phyloP scores from a whole-genome alignment of 805 yeast genomes.

The Yarrowia sp. region DNA sequence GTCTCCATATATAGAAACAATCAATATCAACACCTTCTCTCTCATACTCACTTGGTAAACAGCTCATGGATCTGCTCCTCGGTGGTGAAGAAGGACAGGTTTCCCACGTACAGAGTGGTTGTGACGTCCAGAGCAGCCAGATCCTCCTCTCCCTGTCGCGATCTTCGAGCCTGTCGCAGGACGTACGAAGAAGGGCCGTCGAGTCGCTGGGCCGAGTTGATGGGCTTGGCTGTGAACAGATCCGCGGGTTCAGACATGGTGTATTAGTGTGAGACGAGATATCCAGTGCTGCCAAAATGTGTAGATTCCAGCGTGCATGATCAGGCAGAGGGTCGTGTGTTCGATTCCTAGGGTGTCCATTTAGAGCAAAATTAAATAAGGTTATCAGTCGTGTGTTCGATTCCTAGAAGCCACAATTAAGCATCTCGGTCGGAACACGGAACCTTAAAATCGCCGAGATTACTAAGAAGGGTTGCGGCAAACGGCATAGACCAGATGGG shows the following conservation, averaged over 20 bases:
- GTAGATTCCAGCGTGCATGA: slow-evolving; percentile 17
- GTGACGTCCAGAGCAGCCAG: slow-evolving; percentile 70
- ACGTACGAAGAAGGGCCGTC: slow-evolving; percentile 51
- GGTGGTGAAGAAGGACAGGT: slow-evolving; percentile 85
- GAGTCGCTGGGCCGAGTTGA: slow-evolving; percentile 51
- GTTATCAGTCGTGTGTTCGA: no score
- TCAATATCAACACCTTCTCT: no score
- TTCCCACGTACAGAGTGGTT: slow-evolving; percentile 88
- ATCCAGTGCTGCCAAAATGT: slow-evolving; percentile 20
- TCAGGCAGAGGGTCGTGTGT: neutral
- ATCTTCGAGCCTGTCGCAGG: slow-evolving; percentile 48
- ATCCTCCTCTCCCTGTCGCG: slow-evolving; percentile 56
- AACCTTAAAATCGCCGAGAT: neutral
- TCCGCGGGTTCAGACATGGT: slow-evolving; percentile 40
- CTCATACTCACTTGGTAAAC: slow-evolving; percentile 65
- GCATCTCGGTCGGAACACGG: no score
- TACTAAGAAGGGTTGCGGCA: neutral
- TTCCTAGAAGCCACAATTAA: no score
- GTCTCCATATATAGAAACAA: no score
- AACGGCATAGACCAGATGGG: neutral
- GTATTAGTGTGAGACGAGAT: slow-evolving; percentile 11
- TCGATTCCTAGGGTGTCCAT: neutral
- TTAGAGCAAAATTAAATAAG: no score
- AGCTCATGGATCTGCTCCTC: slow-evolving; percentile 94
- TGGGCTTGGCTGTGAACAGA: slow-evolving; percentile 37